These are phyloP conservation scores for Tolypocladium sp. DNA, from an alignment of 2,329 filamentous ascomycete species.

Conservation along the genomic window DNA sequence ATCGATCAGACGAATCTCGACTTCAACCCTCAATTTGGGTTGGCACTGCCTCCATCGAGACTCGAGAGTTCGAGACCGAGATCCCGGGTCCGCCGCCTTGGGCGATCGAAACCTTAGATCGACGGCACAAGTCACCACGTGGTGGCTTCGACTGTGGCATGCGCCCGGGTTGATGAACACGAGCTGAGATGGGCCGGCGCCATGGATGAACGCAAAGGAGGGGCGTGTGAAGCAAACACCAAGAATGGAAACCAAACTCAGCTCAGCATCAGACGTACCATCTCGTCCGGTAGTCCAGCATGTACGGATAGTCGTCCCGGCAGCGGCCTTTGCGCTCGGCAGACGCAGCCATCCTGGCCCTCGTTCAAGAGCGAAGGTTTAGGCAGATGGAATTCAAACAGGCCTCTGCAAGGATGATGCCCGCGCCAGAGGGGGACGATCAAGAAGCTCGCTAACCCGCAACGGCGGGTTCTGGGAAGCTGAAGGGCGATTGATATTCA, in stretches of 20 bases:
- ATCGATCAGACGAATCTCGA: not conserved
- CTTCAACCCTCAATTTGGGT: not conserved
- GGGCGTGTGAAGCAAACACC: not conserved
- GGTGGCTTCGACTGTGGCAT: not conserved
- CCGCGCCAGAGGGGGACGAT: not conserved
- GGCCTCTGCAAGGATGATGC: not conserved
- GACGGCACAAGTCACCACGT: not conserved
- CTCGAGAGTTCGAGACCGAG: not conserved
- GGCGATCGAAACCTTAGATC: not conserved
- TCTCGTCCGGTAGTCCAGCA: constrained; percentile 75
- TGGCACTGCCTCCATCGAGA: not conserved
- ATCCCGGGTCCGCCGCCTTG: not conserved
- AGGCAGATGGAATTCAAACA: not conserved
- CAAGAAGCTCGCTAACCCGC: not conserved
- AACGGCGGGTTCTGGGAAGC: not conserved
- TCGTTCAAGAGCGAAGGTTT: not conserved
- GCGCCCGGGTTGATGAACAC: not conserved
- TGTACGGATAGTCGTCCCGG: constrained; percentile 66
- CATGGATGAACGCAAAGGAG: not conserved
- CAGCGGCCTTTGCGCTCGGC: constrained; percentile 48
- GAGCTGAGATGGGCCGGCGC: not conserved
- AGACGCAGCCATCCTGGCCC: constrained; percentile 6
- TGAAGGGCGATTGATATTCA: not conserved
- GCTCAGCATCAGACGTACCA: constrained; percentile 43
- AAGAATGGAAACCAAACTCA: not conserved